Evolutionary conservation across 495 filamentous ascomycete genomes (phyloP).

Genomic region (Xylaria curta): DNA sequence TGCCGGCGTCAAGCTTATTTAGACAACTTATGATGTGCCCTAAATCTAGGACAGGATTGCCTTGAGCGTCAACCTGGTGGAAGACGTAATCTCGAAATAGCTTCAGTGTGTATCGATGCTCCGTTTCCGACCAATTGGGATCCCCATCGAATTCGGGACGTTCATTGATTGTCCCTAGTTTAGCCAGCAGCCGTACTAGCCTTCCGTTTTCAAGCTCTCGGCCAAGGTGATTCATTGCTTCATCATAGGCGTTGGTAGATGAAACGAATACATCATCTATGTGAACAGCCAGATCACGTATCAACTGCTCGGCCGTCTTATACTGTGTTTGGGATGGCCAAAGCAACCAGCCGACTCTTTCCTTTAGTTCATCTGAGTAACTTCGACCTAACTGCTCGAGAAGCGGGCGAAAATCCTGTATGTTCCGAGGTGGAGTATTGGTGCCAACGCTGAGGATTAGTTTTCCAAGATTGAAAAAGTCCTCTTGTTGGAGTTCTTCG

Average conservation of each 20-base stretch:
- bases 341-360: constrained; percentile 79
- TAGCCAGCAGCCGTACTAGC: constrained; percentile 79
- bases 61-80: constrained; percentile 86
- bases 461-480: constrained; percentile 84
- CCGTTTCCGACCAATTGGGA: constrained; percentile 82
- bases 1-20: constrained; percentile 90
- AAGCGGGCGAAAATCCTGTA: constrained; percentile 62
- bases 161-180: constrained; percentile 85
- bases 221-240: constrained; percentile 61
- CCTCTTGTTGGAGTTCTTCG: constrained; percentile 81
- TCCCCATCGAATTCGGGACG: constrained; percentile 82
- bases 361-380: constrained; percentile 76
- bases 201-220: constrained; percentile 92
- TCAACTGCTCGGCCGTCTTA: constrained; percentile 78
- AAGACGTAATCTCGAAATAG: constrained; percentile 97
- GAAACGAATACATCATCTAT: constrained; percentile 75
- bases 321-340: constrained; percentile 56
- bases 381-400: constrained; percentile 74
- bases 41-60: constrained; percentile 79
- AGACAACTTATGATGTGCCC: constrained; percentile 83
- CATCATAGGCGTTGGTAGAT: constrained; percentile 61
- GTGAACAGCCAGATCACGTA: constrained; percentile 76
- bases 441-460: constrained; percentile 80
- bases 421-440: constrained; percentile 60
- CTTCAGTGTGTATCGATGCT: constrained; percentile 88